Percentiles rank a stretch among this genome's conserved stretches.
Evolutionary conservation across 2,329 filamentous ascomycete species (phyloP).

Genomic region (Phyllosticta citribraziliensis): DNA sequence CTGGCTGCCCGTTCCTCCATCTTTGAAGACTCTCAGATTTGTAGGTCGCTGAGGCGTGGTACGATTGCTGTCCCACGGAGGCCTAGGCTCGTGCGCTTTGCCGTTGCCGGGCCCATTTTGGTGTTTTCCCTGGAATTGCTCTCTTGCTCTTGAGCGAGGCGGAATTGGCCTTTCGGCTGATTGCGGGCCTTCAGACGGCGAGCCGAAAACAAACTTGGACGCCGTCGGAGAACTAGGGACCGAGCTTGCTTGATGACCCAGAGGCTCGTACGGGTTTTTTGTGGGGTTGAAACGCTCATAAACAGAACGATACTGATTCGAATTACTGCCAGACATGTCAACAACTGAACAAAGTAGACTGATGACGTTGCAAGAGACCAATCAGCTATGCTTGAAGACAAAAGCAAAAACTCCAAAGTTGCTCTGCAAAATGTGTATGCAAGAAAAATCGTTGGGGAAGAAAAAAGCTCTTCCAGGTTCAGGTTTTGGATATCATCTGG

Average conservation of each 20-base stretch:
- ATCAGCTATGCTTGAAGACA: neutral
- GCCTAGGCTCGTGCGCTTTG: neutral
- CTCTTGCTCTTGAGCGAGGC: neutral
- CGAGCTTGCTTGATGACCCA: neutral
- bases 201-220: neutral
- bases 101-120: neutral
- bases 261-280: neutral
- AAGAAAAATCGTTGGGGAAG: neutral
- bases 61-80: neutral
- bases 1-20: neutral
- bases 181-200: neutral
- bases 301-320: neutral
- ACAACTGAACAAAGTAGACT: neutral
- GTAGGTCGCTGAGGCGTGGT: neutral
- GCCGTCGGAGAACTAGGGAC: neutral
- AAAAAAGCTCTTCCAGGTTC: neutral
- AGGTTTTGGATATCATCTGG: neutral
- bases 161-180: neutral
- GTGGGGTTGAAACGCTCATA: neutral
- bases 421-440: neutral
- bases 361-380: neutral
- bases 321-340: neutral
- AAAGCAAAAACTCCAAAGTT: neutral
- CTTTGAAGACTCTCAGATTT: neutral
- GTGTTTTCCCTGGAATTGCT: neutral